phyloP scores from a whole-genome alignment of 768 basidiomycete species.

The Lenzites betulinus region DNA sequence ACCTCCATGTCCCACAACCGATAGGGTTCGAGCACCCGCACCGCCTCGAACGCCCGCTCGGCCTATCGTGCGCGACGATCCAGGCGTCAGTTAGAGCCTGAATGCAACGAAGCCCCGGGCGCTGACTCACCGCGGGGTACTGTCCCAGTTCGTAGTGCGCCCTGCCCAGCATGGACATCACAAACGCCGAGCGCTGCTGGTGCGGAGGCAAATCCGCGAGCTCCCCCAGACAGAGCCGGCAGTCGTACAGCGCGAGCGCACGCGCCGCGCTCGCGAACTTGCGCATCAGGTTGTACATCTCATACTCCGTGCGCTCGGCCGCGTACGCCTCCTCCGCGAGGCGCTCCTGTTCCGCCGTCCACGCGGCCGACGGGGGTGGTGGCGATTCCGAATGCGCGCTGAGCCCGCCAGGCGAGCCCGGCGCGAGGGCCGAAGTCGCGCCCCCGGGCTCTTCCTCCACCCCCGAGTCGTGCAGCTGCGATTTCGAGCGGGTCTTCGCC shows the following conservation, averaged over 20 bases:
- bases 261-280: conserved; percentile 81
- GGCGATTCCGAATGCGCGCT: conserved; percentile 51
- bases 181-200: conserved; percentile 76
- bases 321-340: conserved; percentile 73
- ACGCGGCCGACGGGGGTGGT: conserved; percentile 60
- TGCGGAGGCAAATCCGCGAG: conserved; percentile 73
- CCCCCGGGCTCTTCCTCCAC: conserved; percentile 61
- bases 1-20: conserved; percentile 92
- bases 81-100: conserved; percentile 24
- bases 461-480: conserved; percentile 64
- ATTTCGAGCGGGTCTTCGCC: conserved; percentile 49
- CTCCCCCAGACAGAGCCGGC: conserved; percentile 70
- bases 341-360: conserved; percentile 69
- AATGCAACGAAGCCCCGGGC: not conserved
- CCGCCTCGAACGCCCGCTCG: conserved; percentile 82
- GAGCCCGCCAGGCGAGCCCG: conserved; percentile 41
- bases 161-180: conserved; percentile 80
- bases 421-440: conserved; percentile 56
- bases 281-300: conserved; percentile 79
- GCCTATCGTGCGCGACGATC: conserved; percentile 52
- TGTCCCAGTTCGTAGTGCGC: conserved; percentile 90
- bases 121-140: conserved; percentile 75
- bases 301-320: conserved; percentile 74
- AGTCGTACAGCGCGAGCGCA: conserved; percentile 75
- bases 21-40: conserved; percentile 86